These are phyloP conservation scores for Teratosphaeriaceae sp. DNA, from an alignment of 2,329 filamentous ascomycete genomes.

Conservation along the genomic window DNA sequence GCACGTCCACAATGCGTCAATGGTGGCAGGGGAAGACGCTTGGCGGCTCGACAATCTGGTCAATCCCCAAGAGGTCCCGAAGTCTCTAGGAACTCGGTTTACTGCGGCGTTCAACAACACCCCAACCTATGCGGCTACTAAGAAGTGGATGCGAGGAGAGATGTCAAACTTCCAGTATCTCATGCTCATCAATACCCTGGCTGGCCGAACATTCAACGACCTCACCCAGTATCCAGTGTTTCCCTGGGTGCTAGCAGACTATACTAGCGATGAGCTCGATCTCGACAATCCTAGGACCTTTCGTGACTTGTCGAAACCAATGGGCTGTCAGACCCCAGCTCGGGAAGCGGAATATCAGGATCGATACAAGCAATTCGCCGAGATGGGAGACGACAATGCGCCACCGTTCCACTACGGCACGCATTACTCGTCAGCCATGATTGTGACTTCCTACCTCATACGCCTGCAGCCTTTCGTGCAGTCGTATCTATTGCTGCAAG, in stretches of 20 bases:
- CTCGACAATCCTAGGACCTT: constrained; percentile 78
- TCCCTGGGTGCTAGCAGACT: constrained; percentile 93
- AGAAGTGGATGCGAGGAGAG: constrained; percentile 86
- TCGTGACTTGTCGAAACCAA: constrained; percentile 87
- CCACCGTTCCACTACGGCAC: constrained; percentile 96
- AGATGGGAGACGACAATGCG: constrained; percentile 71
- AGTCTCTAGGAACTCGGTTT: constrained; percentile 77
- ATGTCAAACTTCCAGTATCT: constrained; percentile 98
- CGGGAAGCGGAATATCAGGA: constrained; percentile 75
- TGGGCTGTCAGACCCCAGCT: constrained; percentile 78
- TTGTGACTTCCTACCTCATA: constrained; percentile 93
- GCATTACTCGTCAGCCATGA: constrained; percentile 98
- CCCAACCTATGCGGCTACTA: constrained; percentile 75
- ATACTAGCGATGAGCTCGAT: constrained; percentile 88
- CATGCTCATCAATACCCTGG: constrained; percentile 97
- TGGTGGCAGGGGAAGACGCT: constrained; percentile 67
- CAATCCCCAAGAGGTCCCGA: constrained; percentile 55
- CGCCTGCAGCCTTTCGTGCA: constrained; percentile 93
- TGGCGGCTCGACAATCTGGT: constrained; percentile 87
- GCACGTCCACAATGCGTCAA: constrained; percentile 58
- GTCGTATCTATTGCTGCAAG: constrained; percentile 87
- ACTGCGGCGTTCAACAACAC: constrained; percentile 85
- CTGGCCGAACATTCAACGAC: constrained; percentile 94
- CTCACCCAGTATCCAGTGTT: constrained; percentile 97
- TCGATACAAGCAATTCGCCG: constrained; percentile 78